Base-by-base conservation (phyloP, 495 filamentous ascomycete genomes). In the Paragyromitra xinjiangensis region DNA sequence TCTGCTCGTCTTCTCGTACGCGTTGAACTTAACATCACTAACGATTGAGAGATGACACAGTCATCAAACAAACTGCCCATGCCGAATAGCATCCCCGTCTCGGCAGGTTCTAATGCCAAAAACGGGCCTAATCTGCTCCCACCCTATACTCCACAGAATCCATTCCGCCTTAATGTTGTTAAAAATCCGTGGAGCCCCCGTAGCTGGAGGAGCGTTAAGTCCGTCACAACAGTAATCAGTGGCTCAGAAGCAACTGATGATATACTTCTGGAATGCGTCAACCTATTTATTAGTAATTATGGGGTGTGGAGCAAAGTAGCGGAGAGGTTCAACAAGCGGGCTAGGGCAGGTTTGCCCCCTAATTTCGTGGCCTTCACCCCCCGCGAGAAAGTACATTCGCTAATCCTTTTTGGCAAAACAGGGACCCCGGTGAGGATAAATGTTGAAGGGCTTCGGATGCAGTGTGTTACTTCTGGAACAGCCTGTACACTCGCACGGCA, bases 211-310 rank as follows among this genome's bases (percentile, higher is more conserved):
- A n/a, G 2, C 6, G 53, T 72, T 12, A 77, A 16, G 29, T 65
- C 67, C 7, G 12, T 14, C 1, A 77, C 39, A 40, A 65, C 39
- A 11, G 26, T 34, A 7, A 44, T 59, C 6, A 1, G 11, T 58
- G 68, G 73, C 34, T n/a, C 59, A 9, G 68, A 72, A 12, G 59
- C 73, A 53, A 77, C 68, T 9, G 68, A 77, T 66, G 69, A 58
- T 45, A 55, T 72, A 16, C 67, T 77, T 24, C 48, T 24, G 40
- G 68, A 72, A 45, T 77, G 73, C 12, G 68, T 73, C 9, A 11
- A 16, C 0, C 40, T 72, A 2, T 77, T 65, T 26, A 77, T 66
- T 24, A 42, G 1, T 19, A 71, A 45, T 48, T 77, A 72, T 29
- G 73, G 68, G 2, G 69, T 59, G 50, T 72, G 73, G 68, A 48